Conservation (phyloP, 768 basidiomycete genomes). For the Amanita subjunquillea region DNA sequence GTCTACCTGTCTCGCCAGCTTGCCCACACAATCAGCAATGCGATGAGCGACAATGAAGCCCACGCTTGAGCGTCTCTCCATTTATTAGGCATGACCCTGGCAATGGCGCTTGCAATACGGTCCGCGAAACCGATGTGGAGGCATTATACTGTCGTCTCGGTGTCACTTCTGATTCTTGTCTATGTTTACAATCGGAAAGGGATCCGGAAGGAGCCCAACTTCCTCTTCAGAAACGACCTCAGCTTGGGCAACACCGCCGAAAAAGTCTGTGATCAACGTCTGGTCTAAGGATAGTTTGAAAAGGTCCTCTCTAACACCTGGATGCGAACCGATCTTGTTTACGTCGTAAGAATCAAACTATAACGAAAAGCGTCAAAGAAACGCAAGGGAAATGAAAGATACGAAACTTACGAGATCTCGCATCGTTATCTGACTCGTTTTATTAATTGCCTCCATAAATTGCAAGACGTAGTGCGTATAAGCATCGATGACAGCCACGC, state of each 20-base stretch:
- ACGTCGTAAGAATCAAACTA: slow-evolving; percentile 79
- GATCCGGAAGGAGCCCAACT: not conserved
- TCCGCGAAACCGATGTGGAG: not conserved
- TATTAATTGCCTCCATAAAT: slow-evolving; percentile 88
- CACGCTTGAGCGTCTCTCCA: slow-evolving; percentile 18
- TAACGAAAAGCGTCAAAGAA: not conserved
- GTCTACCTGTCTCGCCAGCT: not conserved
- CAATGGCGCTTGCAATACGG: not conserved
- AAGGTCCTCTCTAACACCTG: slow-evolving; percentile 83
- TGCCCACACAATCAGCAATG: slow-evolving; percentile 20
- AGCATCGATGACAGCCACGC: slow-evolving; percentile 90
- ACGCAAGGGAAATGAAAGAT: not conserved
- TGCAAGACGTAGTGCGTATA: slow-evolving; percentile 90
- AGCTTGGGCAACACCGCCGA: slow-evolving; percentile 80
- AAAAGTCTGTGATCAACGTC: slow-evolving; percentile 71
- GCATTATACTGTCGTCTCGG: not conserved
- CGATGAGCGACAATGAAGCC: slow-evolving; percentile 18
- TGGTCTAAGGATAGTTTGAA: slow-evolving; percentile 58
- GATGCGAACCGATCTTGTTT: slow-evolving; percentile 66
- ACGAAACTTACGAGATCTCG: slow-evolving; percentile 62
- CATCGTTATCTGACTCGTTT: slow-evolving; percentile 75
- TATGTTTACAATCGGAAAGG: not conserved
- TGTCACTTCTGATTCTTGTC: not conserved
- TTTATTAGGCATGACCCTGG: slow-evolving; percentile 2
- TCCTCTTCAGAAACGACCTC: slow-evolving; percentile 34